These are phyloP conservation scores for Priceomyces fermenticarens DNA, from an alignment of 805 yeast species.

Conservation along the genomic window DNA sequence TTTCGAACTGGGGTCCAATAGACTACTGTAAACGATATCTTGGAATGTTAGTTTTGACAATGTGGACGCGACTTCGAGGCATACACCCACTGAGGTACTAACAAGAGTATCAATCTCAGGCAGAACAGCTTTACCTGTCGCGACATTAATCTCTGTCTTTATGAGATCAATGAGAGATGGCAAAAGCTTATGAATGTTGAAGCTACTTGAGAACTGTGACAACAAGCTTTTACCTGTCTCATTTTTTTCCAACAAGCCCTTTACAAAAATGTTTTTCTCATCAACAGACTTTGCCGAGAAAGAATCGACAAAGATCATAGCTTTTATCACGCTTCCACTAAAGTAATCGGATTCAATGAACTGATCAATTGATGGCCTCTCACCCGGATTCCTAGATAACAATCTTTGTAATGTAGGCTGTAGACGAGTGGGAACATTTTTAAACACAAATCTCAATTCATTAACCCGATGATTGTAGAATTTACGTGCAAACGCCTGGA, in stretches of 20 bases:
- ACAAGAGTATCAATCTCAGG: conserved; percentile 38
- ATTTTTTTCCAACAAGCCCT: conserved; percentile 49
- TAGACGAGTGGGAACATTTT: conserved; percentile 56
- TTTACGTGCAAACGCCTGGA: conserved; percentile 44
- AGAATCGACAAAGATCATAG: conserved; percentile 79
- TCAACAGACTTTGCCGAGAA: conserved; percentile 66
- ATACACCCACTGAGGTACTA: conserved; percentile 48
- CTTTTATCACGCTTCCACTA: conserved; percentile 77
- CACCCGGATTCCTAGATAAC: conserved; percentile 54
- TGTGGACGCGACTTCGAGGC: conserved; percentile 59
- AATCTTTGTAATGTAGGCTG: conserved; percentile 49
- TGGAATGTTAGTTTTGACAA: conserved; percentile 77
- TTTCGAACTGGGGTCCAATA: conserved; percentile 26
- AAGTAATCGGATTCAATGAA: conserved; percentile 73
- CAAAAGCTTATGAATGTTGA: conserved; percentile 66
- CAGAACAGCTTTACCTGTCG: conserved; percentile 15
- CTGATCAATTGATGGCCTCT: conserved; percentile 59
- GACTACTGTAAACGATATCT: conserved; percentile 57
- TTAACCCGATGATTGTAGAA: conserved; percentile 36
- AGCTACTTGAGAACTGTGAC: conserved; percentile 36
- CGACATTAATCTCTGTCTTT: conserved; percentile 31
- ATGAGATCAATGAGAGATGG: conserved; percentile 62
- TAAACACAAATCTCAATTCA: conserved; percentile 45
- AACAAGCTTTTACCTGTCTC: conserved; percentile 17
- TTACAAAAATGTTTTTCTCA: conserved; percentile 68